Base-by-base conservation (phyloP, 1,284 basidiomycete species). In the Tylopilus sp. region DNA sequence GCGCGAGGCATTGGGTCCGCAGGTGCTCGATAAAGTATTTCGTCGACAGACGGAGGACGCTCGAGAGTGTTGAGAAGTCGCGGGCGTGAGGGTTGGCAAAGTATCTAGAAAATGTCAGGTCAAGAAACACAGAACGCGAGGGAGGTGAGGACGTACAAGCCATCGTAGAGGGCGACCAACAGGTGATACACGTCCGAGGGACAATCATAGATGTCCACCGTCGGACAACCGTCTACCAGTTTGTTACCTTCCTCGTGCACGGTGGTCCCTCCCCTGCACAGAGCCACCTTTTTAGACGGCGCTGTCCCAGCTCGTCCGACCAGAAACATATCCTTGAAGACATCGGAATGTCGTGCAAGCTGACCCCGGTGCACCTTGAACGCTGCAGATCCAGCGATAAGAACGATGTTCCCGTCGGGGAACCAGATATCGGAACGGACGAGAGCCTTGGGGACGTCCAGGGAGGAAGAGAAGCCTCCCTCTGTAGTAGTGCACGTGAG, bases 361-460 rank as follows among this genome's bases (percentile, higher is more conserved):
- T 91, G 89, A 1, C 91, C 90, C 6, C 86, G 85, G 71, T 93
- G 91, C 4, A 93, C 88, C 68, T 90, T 92, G 83, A 93, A 93
- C 0, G 84, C 87, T 24, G 84, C 83, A 22, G 79, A 76, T 0
- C 83, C 84, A 1, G 87, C 83, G 56, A 91, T 75, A 61, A 93
- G 83, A 58, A 92, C 79, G 49, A 92, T 80, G 71, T 92, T 93
- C 7, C 91, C 91, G 70, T 93, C 91, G 0, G 79, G 70, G 74
- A 93, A 92, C 89, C 89, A 92, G 70, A 92, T 85, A 67, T 91
- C 89, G 1, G 89, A 85, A 51, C 78, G 79, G 55, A 77, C 69
- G 71, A 83, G 72, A 57, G 75, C 72, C 47, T 77, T 73, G 16
- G 75, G 72, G 22, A 60, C 62, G 47, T 62, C 56, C 26, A 38